Percentiles rank a stretch among this genome's conserved stretches.
These are phyloP conservation scores for Erythrophleum fordii DNA, from an alignment of 306 rosid species.

Conservation along the genomic window DNA sequence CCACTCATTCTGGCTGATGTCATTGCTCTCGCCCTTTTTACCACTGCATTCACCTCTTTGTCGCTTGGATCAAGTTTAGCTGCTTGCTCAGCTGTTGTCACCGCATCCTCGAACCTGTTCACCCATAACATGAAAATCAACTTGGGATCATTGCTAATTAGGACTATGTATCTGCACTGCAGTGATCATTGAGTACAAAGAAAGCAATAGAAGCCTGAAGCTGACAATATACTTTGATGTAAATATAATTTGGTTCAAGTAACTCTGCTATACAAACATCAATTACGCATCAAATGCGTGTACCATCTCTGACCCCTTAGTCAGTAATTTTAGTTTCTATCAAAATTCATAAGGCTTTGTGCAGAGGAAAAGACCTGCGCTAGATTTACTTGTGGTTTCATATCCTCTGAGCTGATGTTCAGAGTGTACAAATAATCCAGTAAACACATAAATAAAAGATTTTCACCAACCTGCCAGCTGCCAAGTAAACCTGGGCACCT, in stretches of 20 bases:
- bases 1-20: slow-evolving; percentile 79
- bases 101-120: slow-evolving; percentile 81
- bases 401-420: neutral
- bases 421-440: neutral
- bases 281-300: neutral
- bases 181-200: neutral
- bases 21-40: slow-evolving; percentile 61
- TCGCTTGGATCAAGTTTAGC: slow-evolving; percentile 64
- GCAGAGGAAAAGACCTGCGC: neutral
- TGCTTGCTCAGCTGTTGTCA: slow-evolving; percentile 71
- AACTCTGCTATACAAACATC: neutral
- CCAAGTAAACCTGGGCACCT: slow-evolving; percentile 63
- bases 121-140: slow-evolving; percentile 20
- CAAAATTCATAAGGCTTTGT: neutral
- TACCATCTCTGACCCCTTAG: neutral
- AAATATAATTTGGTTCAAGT: neutral
- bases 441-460: neutral
- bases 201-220: no score
- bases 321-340: neutral
- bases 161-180: no score
- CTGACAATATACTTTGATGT: no score
- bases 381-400: neutral
- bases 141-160: slow-evolving; percentile 32
- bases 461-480: slow-evolving; percentile 79
- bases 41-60: slow-evolving; percentile 53